Conservation (phyloP, 495 filamentous ascomycete genomes). For the Pyronema omphalodes region DNA sequence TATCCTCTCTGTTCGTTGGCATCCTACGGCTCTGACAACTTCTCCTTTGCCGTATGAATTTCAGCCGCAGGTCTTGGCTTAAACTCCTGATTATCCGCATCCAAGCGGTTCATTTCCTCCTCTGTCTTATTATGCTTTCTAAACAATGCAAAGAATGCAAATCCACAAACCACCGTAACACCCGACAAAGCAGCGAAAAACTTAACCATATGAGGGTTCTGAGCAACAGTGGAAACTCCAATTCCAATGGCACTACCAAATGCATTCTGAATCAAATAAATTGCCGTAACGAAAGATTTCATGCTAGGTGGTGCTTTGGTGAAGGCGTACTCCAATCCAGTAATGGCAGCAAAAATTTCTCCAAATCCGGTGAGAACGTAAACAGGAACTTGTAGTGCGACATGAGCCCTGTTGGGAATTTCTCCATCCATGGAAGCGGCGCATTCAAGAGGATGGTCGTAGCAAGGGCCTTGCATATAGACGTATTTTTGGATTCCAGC, state of each 20-base stretch:
- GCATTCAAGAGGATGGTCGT: conserved; percentile 30
- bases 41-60: too few relatives aligned
- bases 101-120: conserved; percentile 25
- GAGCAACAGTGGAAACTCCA: conserved; percentile 27
- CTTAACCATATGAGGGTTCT: conserved; percentile 33
- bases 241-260: conserved; percentile 24
- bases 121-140: conserved; percentile 29
- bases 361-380: conserved; percentile 29
- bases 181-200: conserved; percentile 36
- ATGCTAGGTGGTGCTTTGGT: conserved; percentile 28
- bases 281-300: conserved; percentile 28
- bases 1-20: too few relatives aligned
- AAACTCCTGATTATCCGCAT: conserved; percentile 22
- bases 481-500: conserved; percentile 32
- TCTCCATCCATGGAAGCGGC: conserved; percentile 23
- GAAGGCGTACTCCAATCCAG: conserved; percentile 42
- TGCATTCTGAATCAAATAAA: conserved; percentile 27
- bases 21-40: too few relatives aligned
- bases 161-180: conserved; percentile 29
- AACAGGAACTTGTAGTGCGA: conserved; percentile 28
- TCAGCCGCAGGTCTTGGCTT: neutral
- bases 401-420: conserved; percentile 12
- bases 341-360: conserved; percentile 32
- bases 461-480: conserved; percentile 33
- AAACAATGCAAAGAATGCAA: conserved; percentile 34